Evolutionary conservation across 2,329 filamentous ascomycete species (phyloP), one percentile per base, ranked within the genome.

Genomic region (Bertia moriformis): DNA sequence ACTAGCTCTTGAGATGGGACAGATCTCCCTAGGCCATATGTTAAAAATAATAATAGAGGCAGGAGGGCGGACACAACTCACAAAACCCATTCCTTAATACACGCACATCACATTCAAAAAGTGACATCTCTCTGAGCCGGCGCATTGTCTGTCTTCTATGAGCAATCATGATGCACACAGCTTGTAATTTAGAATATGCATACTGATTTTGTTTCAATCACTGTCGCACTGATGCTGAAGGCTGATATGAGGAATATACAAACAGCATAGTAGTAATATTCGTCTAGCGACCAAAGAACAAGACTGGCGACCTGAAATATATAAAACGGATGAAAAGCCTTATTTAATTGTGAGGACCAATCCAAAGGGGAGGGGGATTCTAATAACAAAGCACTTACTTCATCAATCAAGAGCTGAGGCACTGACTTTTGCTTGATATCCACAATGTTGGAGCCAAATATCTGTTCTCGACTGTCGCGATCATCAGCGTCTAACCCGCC

Each of bases 321-420:
- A 56, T 98, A 98, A 56, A 98, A 98, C 0, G 91, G 93, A 54
- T 98, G 91, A 51, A 98, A 87, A 15, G 85, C 87, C 73, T 85
- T 45, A 15, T 35, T 10, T 17, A n/a, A n/a, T n/a, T 38, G 39
- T 52, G 41, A 53, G 51, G n/a, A n/a, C n/a, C n/a, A n/a, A n/a
- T n/a, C 46, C 40, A 42, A 41, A 37, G 19, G 41, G 39, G 44
- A 41, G 30, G 40, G 38, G 7, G 14, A 29, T n/a, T n/a, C n/a
- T 14, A 15, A 15, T 14, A 14, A 15, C 5, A 2, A 12, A 18
- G 32, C 39, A 42, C 53, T 29, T 55, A 85, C 81, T 64, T 98
- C 91, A 49, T 98, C 89, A 15, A 94, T 68, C 13, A 98, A 67
- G 37, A 98, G 72, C 51, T 93, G 84, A 1, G 75, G 69, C 14